Conservation (phyloP, 1,139 yeast species). For the Lodderomyces pseudojiufengensis region DNA sequence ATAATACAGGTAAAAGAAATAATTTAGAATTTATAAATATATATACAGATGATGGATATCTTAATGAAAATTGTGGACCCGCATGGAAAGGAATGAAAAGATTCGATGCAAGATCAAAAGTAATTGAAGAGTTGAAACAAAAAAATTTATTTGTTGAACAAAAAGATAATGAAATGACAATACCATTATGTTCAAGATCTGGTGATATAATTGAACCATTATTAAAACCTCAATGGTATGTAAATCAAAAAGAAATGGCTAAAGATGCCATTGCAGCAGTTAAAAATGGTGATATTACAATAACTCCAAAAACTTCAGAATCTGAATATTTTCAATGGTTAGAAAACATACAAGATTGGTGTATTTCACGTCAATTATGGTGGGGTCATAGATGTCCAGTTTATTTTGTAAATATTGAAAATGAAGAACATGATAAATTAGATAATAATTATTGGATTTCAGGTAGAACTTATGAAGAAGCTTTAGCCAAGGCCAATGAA, state of each 20-base stretch:
- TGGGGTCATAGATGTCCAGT: constrained; percentile 99
- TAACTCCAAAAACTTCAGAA: constrained; percentile 86
- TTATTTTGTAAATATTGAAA: constrained; percentile 80
- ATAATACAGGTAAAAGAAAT: constrained; percentile 92
- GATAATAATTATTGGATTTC: constrained; percentile 87
- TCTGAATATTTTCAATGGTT: constrained; percentile 95
- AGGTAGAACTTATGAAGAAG: constrained; percentile 80
- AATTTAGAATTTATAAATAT: constrained; percentile 84
- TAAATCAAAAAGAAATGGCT: constrained; percentile 87
- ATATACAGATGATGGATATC: constrained; percentile 84
- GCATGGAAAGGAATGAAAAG: constrained; percentile 89
- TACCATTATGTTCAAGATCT: constrained; percentile 91
- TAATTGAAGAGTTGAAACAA: constrained; percentile 75
- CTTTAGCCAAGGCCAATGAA: constrained; percentile 70
- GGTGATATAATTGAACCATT: constrained; percentile 96
- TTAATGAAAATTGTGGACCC: constrained; percentile 87
- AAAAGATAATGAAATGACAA: constrained; percentile 91
- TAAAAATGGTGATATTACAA: constrained; percentile 72
- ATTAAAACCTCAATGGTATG: constrained; percentile 99
- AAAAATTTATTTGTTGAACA: constrained; percentile 77
- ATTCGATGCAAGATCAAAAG: constrained; percentile 87
- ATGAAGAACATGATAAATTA: constrained; percentile 54
- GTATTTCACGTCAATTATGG: constrained; percentile 98
- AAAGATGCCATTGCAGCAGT: constrained; percentile 84
- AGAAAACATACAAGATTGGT: constrained; percentile 97